Evolutionary conservation across 2,329 filamentous ascomycete genomes (phyloP), one percentile per base, ranked within the genome.

Genomic region (Fragosphaeria purpurea): DNA sequence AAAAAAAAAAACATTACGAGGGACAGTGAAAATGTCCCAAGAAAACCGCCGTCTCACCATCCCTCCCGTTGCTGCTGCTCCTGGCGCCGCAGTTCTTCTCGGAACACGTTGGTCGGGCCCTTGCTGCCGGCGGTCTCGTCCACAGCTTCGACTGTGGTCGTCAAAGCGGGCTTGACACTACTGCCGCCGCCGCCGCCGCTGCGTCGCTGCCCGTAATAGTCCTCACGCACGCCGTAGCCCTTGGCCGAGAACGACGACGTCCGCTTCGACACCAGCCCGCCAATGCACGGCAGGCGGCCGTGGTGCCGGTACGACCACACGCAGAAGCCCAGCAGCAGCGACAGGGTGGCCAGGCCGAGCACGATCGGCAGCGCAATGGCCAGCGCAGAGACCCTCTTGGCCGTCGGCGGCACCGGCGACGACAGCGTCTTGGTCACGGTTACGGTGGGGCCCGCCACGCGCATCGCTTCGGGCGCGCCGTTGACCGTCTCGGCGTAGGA

Each of bases 21-120:
- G 2, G 22, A 22, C 22, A 22, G 22, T 22, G 22, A 22, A 22
- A 22, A 22, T 22, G 22, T 22, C 22, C 22, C 22, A 22, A 22
- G 22, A 37, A 37, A 37, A 37, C 35, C 35, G 11, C 35, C 11
- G 11, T 37, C 35, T 11, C 35, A 37, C 7, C 35, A 37, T 37
- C 35, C 7, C 35, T 7, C 35, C n/a, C 34, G 22, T 22, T 22
- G 10, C 52, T 57, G 57, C 32, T 56, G 50, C 47, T 63, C 61
- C 58, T 69, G 66, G 51, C 66, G 58, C 55, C 58, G 56, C 34
- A 68, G 51, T 58, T 69, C 66, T 50, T 67, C 64, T 41, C 65
- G 59, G 51, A 69, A 69, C n/a, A 66, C 60, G 37, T 68, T 68
- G 32, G 13, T 7, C 7, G 7, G 7, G 7, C 35, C 11, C 7